Base-by-base conservation (phyloP, 495 filamentous ascomycete genomes). In the Neurospora sp. region DNA sequence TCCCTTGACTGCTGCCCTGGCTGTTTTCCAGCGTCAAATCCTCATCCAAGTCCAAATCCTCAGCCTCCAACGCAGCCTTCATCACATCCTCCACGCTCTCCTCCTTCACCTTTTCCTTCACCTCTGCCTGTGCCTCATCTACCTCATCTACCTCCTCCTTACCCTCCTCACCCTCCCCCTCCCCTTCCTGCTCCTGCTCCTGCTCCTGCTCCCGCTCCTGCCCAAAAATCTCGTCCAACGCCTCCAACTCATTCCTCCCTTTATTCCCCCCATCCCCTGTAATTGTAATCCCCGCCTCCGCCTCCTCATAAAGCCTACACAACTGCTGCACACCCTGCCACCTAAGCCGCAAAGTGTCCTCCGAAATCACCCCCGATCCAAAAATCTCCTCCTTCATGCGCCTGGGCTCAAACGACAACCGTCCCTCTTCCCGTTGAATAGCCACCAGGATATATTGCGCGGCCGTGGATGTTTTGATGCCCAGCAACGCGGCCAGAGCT, bases 391-490 rank as follows among this genome's bases (percentile, higher is more conserved):
- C 18, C 12, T 74, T 68, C 40, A 86, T 12, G 37, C 85, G 71
- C 35, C 71, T 76, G 18, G 68, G 76, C 12, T 85, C 78, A 37
- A 77, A 85, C 7, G 81, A 78, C 5, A 89, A 68, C 31, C 78
- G 83, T 75, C 84, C 85, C 0, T 78, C 82, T 75, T 85, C 85
- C 0, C 74, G 8, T 61, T 79, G 72, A 39, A 87, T 73, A 1
- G 82, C 79, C 16, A 78, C 73, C 3, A 88, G 72, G 2, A 91
- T 83, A 71, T 91, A 90, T 0, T 61, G 74, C 9, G 77, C 76
- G 6, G 90, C 86, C 0, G 90, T 91, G 5, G 0, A 68, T 0
- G 71, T 74, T 70, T 80, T 80, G 38, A 92, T 78, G 1, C 89
- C 81, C 40, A 90, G 75, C 11, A 88, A 69, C 9, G 69, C 74